Conservation (phyloP, 1,139 yeast species). For the Taphrina deformans region DNA sequence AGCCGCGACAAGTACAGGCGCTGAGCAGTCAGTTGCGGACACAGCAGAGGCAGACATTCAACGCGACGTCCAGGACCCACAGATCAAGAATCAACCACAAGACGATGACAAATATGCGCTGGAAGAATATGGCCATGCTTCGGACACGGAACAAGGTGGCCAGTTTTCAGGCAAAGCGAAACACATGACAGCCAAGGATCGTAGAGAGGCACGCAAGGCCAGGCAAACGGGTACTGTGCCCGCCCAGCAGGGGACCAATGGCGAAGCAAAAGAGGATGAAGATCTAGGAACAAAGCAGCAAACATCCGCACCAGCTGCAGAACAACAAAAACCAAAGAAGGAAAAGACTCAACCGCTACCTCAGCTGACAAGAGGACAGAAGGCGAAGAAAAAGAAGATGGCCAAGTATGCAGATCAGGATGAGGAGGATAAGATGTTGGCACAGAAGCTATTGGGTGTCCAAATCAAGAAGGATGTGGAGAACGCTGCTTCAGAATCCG, state of each 20-base stretch:
- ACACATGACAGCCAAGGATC: constrained; percentile 32
- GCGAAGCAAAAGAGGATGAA: not conserved
- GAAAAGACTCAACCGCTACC: constrained; percentile 8
- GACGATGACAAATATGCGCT: constrained; percentile 26
- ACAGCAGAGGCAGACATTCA: not conserved
- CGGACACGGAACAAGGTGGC: not conserved
- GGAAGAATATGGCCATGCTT: constrained; percentile 27
- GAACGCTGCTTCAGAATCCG: constrained; percentile 52
- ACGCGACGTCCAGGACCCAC: not conserved
- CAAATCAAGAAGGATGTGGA: constrained; percentile 57
- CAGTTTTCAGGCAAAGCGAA: constrained; percentile 25
- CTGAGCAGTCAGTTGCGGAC: not conserved
- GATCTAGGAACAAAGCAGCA: not conserved
- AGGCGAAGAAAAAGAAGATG: constrained; percentile 77
- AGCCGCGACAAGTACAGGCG: not conserved
- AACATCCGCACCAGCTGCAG: not conserved
- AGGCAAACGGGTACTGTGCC: not conserved
- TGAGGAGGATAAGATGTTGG: constrained; percentile 72
- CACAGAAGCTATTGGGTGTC: constrained; percentile 82
- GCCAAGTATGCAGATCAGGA: constrained; percentile 89
- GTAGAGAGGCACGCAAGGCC: constrained; percentile 29
- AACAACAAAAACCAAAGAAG: constrained; percentile 35
- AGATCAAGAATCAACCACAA: not conserved
- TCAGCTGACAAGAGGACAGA: constrained; percentile 69
- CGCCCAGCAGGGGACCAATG: not conserved